phyloP scores from a whole-genome alignment of 2,329 filamentous ascomycete genomes.

The Alternaria solani region DNA sequence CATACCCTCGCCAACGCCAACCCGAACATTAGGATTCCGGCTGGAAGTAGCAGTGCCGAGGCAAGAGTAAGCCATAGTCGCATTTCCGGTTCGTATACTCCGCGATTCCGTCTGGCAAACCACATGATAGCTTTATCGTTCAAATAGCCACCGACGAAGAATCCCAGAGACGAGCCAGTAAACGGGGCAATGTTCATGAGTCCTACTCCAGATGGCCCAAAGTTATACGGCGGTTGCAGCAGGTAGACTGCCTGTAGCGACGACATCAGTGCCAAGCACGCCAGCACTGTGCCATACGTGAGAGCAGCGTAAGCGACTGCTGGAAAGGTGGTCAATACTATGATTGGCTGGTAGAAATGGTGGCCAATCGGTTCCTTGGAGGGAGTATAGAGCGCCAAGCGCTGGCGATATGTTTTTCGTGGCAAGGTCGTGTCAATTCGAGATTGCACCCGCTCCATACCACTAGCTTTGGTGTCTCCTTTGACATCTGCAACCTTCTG shows the following conservation, averaged over 20 bases:
- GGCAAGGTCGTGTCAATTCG: constrained; percentile 44
- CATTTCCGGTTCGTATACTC: constrained; percentile 57
- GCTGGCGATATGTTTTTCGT: constrained; percentile 55
- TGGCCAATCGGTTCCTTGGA: constrained; percentile 30
- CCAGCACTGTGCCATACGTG: constrained; percentile 47
- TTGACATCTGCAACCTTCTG: constrained; percentile 7
- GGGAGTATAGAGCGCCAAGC: constrained; percentile 50
- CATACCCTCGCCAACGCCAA: constrained; percentile 34
- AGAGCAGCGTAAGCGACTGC: constrained; percentile 49
- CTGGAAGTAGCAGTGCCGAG: constrained; percentile 43
- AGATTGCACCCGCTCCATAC: constrained; percentile 16
- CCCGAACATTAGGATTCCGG: constrained; percentile 53
- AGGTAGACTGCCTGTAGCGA: constrained; percentile 50
- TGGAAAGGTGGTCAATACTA: constrained; percentile 51
- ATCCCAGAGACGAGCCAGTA: constrained; percentile 50
- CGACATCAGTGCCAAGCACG: constrained; percentile 51
- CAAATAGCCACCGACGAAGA: constrained; percentile 29
- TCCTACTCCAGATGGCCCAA: constrained; percentile 49
- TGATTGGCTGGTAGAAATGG: constrained; percentile 50
- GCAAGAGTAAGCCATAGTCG: constrained; percentile 52
- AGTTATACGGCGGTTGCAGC: constrained; percentile 52
- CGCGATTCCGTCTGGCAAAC: constrained; percentile 49
- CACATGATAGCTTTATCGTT: constrained; percentile 38
- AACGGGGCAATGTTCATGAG: constrained; percentile 53
- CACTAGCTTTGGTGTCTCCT: constrained; percentile 8